phyloP scores from a whole-genome alignment of 1,284 basidiomycete genomes.

The Malassezia arunalokei region DNA sequence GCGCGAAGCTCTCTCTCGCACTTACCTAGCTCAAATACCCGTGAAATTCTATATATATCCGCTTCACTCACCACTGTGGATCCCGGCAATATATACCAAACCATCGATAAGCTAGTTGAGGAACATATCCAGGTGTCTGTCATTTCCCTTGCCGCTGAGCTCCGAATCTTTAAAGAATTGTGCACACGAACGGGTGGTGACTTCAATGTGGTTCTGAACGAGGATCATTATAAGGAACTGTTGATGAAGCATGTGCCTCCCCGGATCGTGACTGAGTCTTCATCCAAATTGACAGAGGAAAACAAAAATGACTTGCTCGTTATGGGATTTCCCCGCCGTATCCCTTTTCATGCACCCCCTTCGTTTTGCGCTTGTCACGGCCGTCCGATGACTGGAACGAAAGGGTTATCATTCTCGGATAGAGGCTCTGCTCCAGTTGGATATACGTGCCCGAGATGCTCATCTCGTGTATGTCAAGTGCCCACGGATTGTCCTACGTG shows the following conservation, averaged over 20 bases:
- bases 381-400: slow-evolving; percentile 58
- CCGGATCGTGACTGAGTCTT: slow-evolving; percentile 22
- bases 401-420: neutral
- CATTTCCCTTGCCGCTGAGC: slow-evolving; percentile 79
- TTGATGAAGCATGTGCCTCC: slow-evolving; percentile 92
- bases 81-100: slow-evolving; percentile 89
- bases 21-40: slow-evolving; percentile 82
- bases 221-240: slow-evolving; percentile 88
- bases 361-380: slow-evolving; percentile 75
- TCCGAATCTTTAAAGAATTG: slow-evolving; percentile 88
- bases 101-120: slow-evolving; percentile 65
- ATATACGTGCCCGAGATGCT: slow-evolving; percentile 86
- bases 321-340: slow-evolving; percentile 72
- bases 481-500: slow-evolving; percentile 97
- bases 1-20: slow-evolving; percentile 53
- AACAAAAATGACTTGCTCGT: slow-evolving; percentile 62
- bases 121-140: slow-evolving; percentile 74
- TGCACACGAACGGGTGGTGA: slow-evolving; percentile 34
- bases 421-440: slow-evolving; percentile 50
- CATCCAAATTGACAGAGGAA: neutral
- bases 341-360: slow-evolving; percentile 28
- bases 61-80: slow-evolving; percentile 92
- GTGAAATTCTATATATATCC: slow-evolving; percentile 84
- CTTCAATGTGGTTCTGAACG: slow-evolving; percentile 79
- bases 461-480: slow-evolving; percentile 85